Evolutionary conservation across 768 basidiomycete genomes (phyloP), one percentile per base, ranked within the genome.

Genomic region (Calvatia gigantea): DNA sequence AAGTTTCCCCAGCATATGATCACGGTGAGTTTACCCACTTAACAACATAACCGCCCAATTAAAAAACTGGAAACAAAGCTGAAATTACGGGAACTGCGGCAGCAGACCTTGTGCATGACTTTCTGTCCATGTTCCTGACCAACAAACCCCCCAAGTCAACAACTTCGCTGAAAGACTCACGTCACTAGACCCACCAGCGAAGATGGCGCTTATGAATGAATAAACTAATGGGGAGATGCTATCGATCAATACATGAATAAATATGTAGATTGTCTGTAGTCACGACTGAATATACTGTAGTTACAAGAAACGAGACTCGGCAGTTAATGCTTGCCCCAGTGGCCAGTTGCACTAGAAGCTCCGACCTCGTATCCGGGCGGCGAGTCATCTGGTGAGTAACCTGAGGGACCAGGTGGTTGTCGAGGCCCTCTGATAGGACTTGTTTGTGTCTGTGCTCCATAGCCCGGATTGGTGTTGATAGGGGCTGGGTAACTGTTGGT

Each of bases 1-100:
- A 89, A 67, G 88, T 91, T 28, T 72, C 86, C 1, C 87, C 88
- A 8, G 81, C 85, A 14, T 88, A 89, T 67, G 87, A 87, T 67
- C 75, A 83, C 58, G 86, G 85, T 84, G 55, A 42, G 75, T 61
- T 15, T 17, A 38, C 41, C 47, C 44, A 21, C 15, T 56, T 19
- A 17, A 29, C 42, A 48, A 14, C 21, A 32, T 19, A 7, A 33
- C 3, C n/a, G 11, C 19, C n/a, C 21, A 23, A 31, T 14, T 9
- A 32, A 38, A n/a, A 14, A 33, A 48, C 31, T 5, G 9, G 6
- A 21, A 48, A 21, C 12, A 3, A 3, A 81, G 85, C 86, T 45
- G 86, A 89, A 38, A 80, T 85, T 44, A 89, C 87, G 21, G 80
- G 77, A 2, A 84, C 84, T 44, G 82, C 82, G 23, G 86, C 87